Conservation (phyloP, 805 yeast species). For the Saccharomycopsis olivae region DNA sequence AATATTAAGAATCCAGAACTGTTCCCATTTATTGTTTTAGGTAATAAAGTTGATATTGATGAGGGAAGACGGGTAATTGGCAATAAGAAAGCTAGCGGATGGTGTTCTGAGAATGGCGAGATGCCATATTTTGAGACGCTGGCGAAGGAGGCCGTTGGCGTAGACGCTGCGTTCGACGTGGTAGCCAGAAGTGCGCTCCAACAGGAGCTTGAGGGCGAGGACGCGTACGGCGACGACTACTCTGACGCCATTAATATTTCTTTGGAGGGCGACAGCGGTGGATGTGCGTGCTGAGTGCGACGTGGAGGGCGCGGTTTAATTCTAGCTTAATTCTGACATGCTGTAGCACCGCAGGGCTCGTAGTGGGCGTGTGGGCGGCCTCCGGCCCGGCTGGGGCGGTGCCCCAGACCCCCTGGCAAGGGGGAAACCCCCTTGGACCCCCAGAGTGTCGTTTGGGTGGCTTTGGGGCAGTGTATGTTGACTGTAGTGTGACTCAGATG, state of each 20-base stretch:
- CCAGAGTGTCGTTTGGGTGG: too few relatives aligned
- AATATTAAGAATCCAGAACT: conserved; percentile 88
- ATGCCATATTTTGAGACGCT: conserved; percentile 94
- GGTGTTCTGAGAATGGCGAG: conserved; percentile 58
- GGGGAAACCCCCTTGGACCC: too few relatives aligned
- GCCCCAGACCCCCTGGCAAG: too few relatives aligned
- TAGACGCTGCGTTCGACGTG: conserved; percentile 91
- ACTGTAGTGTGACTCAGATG: too few relatives aligned
- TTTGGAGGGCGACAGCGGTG: conserved; percentile 67
- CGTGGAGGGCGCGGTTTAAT: too few relatives aligned
- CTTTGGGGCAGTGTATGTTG: too few relatives aligned
- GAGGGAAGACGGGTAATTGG: conserved; percentile 73
- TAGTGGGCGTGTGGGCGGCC: too few relatives aligned
- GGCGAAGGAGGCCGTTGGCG: conserved; percentile 94
- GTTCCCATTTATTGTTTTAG: conserved; percentile 91
- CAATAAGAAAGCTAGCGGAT: conserved; percentile 48
- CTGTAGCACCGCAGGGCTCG: too few relatives aligned
- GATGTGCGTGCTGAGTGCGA: conserved; percentile 82
- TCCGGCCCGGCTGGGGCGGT: too few relatives aligned
- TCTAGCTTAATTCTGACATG: too few relatives aligned
- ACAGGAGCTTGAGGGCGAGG: conserved; percentile 65
- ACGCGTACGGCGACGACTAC: conserved; percentile 86
- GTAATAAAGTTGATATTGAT: conserved; percentile 91
- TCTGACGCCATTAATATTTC: conserved; percentile 94
- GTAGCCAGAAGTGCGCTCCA: conserved; percentile 92